phyloP scores from a whole-genome alignment of 2,329 filamentous ascomycete genomes.

The Canariomyces notabilis region DNA sequence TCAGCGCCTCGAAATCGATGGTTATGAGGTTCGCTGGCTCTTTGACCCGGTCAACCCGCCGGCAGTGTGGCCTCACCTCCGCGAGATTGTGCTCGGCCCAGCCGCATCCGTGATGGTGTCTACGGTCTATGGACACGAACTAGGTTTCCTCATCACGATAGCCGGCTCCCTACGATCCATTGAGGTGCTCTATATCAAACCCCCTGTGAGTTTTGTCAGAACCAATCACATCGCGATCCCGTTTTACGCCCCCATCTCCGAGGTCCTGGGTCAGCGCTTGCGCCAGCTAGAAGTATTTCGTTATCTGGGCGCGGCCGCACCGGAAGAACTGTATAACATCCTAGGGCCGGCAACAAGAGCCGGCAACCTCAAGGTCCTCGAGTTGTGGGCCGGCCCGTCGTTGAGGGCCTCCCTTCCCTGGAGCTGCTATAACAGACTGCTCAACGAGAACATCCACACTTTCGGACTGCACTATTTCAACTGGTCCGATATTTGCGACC shows the following conservation, averaged over 20 bases:
- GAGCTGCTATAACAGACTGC: too few species aligned
- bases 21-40: constrained; percentile 1
- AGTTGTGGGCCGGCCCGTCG: constrained; percentile 6
- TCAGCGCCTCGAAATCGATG: constrained; percentile 15
- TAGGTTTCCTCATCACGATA: constrained; percentile 12
- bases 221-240: too few species aligned
- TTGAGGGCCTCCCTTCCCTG: too few species aligned
- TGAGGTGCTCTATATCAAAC: too few species aligned
- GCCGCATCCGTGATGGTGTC: background rate
- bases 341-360: constrained; percentile 8
- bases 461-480: constrained; percentile 24
- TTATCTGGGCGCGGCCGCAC: constrained; percentile 1
- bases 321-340: constrained; percentile 5
- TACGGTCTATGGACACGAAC: background rate
- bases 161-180: constrained; percentile 7
- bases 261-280: too few species aligned
- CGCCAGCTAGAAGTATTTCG: constrained; percentile 22
- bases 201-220: too few species aligned
- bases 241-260: too few species aligned
- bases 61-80: constrained; percentile 14
- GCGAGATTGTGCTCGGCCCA: constrained; percentile 11
- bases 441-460: constrained; percentile 14
- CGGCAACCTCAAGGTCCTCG: constrained; percentile 18
- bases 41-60: too few species aligned
- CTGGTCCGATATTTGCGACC: constrained; percentile 3